These are phyloP conservation scores for Phylloporus scabripes DNA, from an alignment of 768 basidiomycete genomes.

Conservation along the genomic window DNA sequence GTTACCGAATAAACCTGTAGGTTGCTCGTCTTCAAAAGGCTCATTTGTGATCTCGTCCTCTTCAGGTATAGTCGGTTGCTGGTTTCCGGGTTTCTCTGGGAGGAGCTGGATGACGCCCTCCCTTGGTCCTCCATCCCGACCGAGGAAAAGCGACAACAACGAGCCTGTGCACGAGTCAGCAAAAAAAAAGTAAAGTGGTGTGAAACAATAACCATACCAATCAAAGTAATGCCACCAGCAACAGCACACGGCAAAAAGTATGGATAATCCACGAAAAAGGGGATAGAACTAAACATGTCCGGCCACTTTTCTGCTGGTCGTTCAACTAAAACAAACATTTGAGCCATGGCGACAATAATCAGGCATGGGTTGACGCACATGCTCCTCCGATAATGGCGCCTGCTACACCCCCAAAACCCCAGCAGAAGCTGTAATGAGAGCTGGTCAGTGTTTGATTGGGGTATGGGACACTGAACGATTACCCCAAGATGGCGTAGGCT, in stretches of 20 bases:
- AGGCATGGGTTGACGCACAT: slow-evolving; percentile 44
- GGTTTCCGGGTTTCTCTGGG: slow-evolving; percentile 57
- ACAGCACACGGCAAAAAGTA: slow-evolving; percentile 85
- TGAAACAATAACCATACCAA: slow-evolving; percentile 39
- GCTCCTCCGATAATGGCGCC: slow-evolving; percentile 83
- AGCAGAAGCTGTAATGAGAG: slow-evolving; percentile 61
- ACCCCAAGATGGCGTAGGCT: slow-evolving; percentile 93
- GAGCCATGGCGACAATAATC: neutral
- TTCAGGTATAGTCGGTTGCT: slow-evolving; percentile 56
- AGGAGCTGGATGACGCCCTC: slow-evolving; percentile 80
- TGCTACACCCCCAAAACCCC: slow-evolving; percentile 94
- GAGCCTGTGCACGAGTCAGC: slow-evolving; percentile 50
- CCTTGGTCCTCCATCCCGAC: slow-evolving; percentile 84
- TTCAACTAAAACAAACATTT: slow-evolving; percentile 52
- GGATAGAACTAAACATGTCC: slow-evolving; percentile 53
- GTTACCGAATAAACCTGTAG: slow-evolving; percentile 32
- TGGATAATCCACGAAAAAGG: slow-evolving; percentile 74
- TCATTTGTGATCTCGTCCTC: slow-evolving; percentile 51
- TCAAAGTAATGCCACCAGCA: slow-evolving; percentile 70
- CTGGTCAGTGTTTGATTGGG: slow-evolving; percentile 2
- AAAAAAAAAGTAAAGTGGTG: neutral
- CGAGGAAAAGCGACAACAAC: slow-evolving; percentile 82
- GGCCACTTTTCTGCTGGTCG: slow-evolving; percentile 87
- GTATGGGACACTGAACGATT: neutral
- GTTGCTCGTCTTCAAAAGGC: slow-evolving; percentile 39